Conservation (phyloP, 352 stramenopile species). For the Peronospora destructor region DNA sequence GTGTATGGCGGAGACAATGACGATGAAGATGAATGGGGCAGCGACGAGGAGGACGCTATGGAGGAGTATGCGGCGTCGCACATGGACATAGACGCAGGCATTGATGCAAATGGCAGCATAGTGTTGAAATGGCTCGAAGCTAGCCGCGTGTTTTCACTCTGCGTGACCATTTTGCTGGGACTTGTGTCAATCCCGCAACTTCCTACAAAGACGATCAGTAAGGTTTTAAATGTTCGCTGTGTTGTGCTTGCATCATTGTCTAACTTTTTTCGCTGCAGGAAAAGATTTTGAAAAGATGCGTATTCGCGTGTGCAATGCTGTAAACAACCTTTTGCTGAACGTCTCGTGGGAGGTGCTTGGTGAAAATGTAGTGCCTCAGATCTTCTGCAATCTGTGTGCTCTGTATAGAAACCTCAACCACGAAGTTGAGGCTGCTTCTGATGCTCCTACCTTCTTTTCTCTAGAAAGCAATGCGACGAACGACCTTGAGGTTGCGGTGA, state of each 20-base stretch:
- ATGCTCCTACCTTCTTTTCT: slow-evolving; percentile 27
- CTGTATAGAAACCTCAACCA: slow-evolving; percentile 60
- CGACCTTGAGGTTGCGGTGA: slow-evolving; percentile 63
- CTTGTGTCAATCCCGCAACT: slow-evolving; percentile 67
- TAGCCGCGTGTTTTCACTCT: slow-evolving; percentile 47
- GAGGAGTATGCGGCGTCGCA: slow-evolving; percentile 62
- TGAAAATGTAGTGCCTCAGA: slow-evolving; percentile 51
- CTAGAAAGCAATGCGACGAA: slow-evolving; percentile 38
- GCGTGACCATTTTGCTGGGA: slow-evolving; percentile 65
- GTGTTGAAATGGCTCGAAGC: slow-evolving; percentile 33
- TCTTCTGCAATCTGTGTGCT: slow-evolving; percentile 74
- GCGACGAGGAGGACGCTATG: slow-evolving; percentile 86
- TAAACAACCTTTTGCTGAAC: slow-evolving; percentile 76
- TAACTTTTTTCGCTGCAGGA: slow-evolving; percentile 23
- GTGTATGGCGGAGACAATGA: slow-evolving; percentile 49
- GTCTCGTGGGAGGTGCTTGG: slow-evolving; percentile 50
- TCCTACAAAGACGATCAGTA: slow-evolving; percentile 42
- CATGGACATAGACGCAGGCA: slow-evolving; percentile 39
- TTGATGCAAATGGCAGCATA: slow-evolving; percentile 12
- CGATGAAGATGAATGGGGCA: slow-evolving; percentile 80
- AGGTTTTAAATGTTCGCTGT: not conserved
- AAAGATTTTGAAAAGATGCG: slow-evolving; percentile 77
- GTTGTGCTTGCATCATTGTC: not conserved
- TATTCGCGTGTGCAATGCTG: slow-evolving; percentile 67
- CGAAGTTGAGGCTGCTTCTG: slow-evolving; percentile 23